A percentile compares a stretch with the other conserved stretches of the same genome.
phyloP scores from a whole-genome alignment of 176 grass and related monocot species.

The Zea luxurians region DNA sequence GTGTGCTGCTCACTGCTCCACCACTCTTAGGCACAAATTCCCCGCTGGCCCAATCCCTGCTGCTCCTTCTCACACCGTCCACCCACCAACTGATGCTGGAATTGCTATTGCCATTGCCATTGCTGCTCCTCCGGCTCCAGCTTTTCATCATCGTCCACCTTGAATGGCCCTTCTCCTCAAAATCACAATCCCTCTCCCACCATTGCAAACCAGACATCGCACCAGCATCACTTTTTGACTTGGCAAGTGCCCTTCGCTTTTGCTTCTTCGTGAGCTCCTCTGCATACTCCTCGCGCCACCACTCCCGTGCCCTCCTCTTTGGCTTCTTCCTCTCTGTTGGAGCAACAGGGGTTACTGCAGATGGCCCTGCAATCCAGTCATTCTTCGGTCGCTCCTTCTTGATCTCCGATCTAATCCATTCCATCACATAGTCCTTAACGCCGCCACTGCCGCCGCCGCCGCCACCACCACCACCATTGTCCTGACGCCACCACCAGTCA shows the following conservation, averaged over 20 bases:
- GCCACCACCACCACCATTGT: slow-evolving; percentile 56
- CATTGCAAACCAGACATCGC: slow-evolving; percentile 50
- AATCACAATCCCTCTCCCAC: slow-evolving; percentile 75
- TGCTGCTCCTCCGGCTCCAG: slow-evolving; percentile 66
- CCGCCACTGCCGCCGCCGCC: slow-evolving; percentile 20
- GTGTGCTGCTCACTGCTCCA: slow-evolving; percentile 83
- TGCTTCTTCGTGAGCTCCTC: slow-evolving; percentile 92
- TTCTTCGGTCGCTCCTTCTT: slow-evolving; percentile 89
- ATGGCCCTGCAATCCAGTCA: slow-evolving; percentile 63
- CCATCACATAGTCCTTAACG: slow-evolving; percentile 95
- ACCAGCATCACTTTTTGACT: slow-evolving; percentile 58
- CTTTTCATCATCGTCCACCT: slow-evolving; percentile 76
- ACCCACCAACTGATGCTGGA: slow-evolving; percentile 59
- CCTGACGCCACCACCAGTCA: slow-evolving; percentile 98
- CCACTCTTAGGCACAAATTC: slow-evolving; percentile 73
- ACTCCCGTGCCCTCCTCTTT: slow-evolving; percentile 69
- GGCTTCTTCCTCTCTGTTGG: slow-evolving; percentile 50
- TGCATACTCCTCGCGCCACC: slow-evolving; percentile 97
- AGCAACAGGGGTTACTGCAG: slow-evolving; percentile 29
- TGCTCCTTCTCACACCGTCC: slow-evolving; percentile 56
- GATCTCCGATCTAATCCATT: slow-evolving; percentile 96
- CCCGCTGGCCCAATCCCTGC: slow-evolving; percentile 60
- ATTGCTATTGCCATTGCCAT: slow-evolving; percentile 40
- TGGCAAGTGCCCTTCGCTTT: slow-evolving; percentile 54
- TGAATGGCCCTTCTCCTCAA: slow-evolving; percentile 53